phyloP scores from a whole-genome alignment of 2,329 filamentous ascomycete species.

The Cryphonectria carpinicola region DNA sequence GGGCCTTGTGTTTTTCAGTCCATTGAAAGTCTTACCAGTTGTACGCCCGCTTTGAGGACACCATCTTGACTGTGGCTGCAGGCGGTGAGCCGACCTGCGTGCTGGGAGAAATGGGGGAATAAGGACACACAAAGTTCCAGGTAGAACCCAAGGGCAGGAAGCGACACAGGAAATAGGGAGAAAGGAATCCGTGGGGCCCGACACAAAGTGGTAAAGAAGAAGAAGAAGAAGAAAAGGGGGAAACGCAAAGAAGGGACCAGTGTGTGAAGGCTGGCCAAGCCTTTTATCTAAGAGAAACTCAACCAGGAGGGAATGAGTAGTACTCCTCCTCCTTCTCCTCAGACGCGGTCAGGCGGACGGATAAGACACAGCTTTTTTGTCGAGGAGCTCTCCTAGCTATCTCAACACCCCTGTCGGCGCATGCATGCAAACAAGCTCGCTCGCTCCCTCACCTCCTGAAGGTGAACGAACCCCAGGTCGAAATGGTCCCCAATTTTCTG shows the following conservation, averaged over 20 bases:
- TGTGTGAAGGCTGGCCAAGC: neutral
- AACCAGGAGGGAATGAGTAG: neutral
- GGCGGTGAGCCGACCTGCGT: conserved; percentile 20
- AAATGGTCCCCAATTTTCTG: conserved; percentile 16
- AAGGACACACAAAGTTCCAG: neutral
- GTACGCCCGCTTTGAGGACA: conserved; percentile 34
- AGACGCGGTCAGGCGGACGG: conserved; percentile 2
- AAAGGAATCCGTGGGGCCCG: neutral
- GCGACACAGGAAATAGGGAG: neutral
- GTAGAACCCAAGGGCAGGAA: neutral
- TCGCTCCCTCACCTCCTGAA: neutral
- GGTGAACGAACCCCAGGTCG: neutral
- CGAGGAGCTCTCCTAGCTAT: neutral
- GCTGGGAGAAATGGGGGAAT: neutral
- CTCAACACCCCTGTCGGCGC: neutral
- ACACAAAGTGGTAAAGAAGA: neutral
- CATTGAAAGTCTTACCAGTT: conserved; percentile 31
- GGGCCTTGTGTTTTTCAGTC: too few relatives aligned
- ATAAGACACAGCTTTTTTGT: conserved; percentile 1
- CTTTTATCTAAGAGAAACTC: conserved; percentile 20
- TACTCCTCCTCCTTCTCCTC: neutral
- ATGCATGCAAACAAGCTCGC: neutral
- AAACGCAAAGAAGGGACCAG: neutral
- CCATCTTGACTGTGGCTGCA: conserved; percentile 32
- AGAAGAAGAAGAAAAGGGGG: neutral